These are phyloP conservation scores for Ilex asprella DNA, from an alignment of 257 asterid genomes.

Conservation along the genomic window DNA sequence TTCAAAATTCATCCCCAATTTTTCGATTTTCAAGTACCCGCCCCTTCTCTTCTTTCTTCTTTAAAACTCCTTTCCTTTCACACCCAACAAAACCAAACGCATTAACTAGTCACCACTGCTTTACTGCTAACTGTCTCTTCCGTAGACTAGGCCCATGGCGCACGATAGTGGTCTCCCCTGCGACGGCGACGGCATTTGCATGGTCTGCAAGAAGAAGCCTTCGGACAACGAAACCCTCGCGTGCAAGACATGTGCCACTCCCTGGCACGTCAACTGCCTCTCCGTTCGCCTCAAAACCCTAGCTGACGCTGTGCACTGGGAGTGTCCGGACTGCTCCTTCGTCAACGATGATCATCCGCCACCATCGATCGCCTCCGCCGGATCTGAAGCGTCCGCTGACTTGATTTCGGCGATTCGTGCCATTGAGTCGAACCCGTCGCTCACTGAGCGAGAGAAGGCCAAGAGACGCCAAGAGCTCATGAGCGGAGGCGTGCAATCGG, in stretches of 20 bases:
- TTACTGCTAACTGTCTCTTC: neutral
- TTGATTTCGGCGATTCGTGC: too few relatives aligned
- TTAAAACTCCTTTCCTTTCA: too few relatives aligned
- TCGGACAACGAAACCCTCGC: constrained; percentile 38
- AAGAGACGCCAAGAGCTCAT: too few relatives aligned
- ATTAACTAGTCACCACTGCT: too few relatives aligned
- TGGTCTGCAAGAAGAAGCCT: constrained; percentile 61
- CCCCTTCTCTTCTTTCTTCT: too few relatives aligned
- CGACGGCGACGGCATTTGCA: constrained; percentile 82
- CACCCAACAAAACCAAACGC: too few relatives aligned
- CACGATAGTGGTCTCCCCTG: constrained; percentile 59
- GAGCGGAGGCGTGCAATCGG: too few relatives aligned
- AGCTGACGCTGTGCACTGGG: constrained; percentile 55
- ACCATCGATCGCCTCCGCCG: neutral
- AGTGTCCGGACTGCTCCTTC: constrained; percentile 61
- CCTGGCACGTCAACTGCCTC: constrained; percentile 79
- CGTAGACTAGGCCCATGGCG: constrained; percentile 34
- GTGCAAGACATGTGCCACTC: constrained; percentile 71
- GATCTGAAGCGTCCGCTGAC: too few relatives aligned
- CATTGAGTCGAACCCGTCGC: too few relatives aligned
- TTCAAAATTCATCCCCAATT: too few relatives aligned
- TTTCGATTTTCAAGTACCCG: too few relatives aligned
- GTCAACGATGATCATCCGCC: constrained; percentile 16
- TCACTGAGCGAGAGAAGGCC: too few relatives aligned
- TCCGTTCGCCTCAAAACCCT: constrained; percentile 38